phyloP scores from a whole-genome alignment of 495 filamentous ascomycete species.

The Trichoderma reesei region DNA sequence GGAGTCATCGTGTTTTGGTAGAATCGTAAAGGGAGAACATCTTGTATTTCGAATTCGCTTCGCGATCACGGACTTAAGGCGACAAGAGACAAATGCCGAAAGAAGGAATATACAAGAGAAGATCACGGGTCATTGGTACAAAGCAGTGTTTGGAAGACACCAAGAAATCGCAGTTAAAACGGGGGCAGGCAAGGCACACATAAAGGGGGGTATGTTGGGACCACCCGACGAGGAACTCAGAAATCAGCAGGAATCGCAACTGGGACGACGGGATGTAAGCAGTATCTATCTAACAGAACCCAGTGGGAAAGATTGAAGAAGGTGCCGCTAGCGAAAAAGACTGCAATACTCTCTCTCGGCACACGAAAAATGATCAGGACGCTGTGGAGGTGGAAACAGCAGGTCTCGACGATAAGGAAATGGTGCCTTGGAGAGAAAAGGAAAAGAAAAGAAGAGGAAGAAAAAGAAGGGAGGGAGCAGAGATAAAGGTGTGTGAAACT shows the following conservation, averaged over 20 bases:
- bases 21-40: background rate
- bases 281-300: constrained; percentile 47
- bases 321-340: constrained; percentile 45
- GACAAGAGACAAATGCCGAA: background rate
- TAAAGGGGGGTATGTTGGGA: background rate
- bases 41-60: no score
- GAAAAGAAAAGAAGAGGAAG: constrained; percentile 14
- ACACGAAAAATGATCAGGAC: constrained; percentile 42
- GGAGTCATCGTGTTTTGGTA: no score
- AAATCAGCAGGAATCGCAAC: no score
- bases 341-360: constrained; percentile 37
- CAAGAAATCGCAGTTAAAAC: background rate
- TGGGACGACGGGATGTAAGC: constrained; percentile 33
- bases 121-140: background rate
- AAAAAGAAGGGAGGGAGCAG: background rate
- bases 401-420: constrained; percentile 45
- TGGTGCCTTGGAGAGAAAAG: constrained; percentile 31
- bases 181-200: no score
- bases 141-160: background rate
- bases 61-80: background rate
- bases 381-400: constrained; percentile 24
- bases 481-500: no score
- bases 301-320: constrained; percentile 26
- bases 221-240: no score
- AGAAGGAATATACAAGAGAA: background rate